These are phyloP conservation scores for Veloporphyrellus conicus DNA, from an alignment of 1,284 basidiomycete genomes.

Conservation along the genomic window DNA sequence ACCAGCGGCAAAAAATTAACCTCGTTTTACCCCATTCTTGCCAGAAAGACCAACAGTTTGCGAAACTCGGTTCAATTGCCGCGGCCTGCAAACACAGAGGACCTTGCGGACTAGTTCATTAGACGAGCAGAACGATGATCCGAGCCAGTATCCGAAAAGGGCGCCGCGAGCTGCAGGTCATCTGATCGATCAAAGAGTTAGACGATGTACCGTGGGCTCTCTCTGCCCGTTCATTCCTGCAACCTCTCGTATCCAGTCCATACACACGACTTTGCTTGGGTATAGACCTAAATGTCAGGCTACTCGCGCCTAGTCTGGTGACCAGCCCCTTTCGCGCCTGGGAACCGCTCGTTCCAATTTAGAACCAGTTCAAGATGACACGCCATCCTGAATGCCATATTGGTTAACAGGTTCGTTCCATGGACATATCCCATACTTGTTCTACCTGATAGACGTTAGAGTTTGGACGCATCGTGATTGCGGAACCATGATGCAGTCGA, in stretches of 20 bases:
- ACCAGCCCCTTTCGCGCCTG: no score
- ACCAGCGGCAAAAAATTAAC: not conserved
- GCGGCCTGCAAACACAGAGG: not conserved
- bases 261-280: not conserved
- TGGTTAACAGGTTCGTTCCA: slow-evolving; percentile 8
- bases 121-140: not conserved
- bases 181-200: slow-evolving; percentile 5
- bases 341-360: not conserved
- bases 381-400: not conserved
- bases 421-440: not conserved
- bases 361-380: not conserved
- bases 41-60: not conserved
- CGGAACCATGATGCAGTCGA: not conserved
- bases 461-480: not conserved
- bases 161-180: not conserved
- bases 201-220: not conserved
- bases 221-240: not conserved
- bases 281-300: not conserved
- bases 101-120: slow-evolving; percentile 14
- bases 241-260: not conserved
- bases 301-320: no score
- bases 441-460: slow-evolving; percentile 5
- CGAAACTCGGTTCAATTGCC: not conserved
- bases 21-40: not conserved
- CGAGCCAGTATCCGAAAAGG: not conserved